Percentiles rank a stretch among this genome's conserved stretches.
These are phyloP conservation scores for Ephemerocybe angulata DNA, from an alignment of 768 basidiomycete species.

Conservation along the genomic window DNA sequence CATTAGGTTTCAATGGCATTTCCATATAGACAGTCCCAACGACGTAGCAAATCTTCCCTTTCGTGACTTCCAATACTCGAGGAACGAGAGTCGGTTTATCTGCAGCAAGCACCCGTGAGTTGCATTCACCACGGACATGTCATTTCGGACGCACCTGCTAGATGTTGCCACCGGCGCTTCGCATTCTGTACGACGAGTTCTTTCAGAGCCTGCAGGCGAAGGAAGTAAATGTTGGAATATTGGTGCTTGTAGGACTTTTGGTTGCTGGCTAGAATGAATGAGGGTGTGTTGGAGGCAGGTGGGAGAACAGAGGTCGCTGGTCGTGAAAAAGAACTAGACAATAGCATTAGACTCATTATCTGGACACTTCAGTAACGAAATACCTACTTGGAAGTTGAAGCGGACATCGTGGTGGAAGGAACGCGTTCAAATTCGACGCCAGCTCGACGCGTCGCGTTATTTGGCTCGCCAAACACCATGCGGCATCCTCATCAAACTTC, in stretches of 20 bases:
- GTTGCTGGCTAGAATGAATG: slow-evolving; percentile 39
- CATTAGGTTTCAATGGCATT: slow-evolving; percentile 97
- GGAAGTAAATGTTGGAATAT: slow-evolving; percentile 56
- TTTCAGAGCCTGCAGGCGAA: slow-evolving; percentile 41
- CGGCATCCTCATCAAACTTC: neutral
- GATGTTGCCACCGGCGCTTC: slow-evolving; percentile 34
- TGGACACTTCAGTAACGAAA: neutral
- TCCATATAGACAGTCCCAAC: slow-evolving; percentile 97
- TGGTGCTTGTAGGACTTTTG: slow-evolving; percentile 53
- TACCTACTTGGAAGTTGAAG: neutral
- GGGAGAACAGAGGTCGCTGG: slow-evolving; percentile 37
- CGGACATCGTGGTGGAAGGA: neutral
- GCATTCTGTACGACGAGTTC: slow-evolving; percentile 40
- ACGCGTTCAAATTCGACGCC: neutral
- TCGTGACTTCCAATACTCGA: slow-evolving; percentile 82
- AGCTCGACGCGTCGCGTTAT: slow-evolving; percentile 3
- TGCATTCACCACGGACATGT: neutral
- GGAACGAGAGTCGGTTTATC: slow-evolving; percentile 70
- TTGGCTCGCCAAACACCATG: neutral
- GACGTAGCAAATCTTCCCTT: slow-evolving; percentile 83
- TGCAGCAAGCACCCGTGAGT: slow-evolving; percentile 21
- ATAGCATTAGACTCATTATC: neutral
- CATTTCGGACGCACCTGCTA: slow-evolving; percentile 31
- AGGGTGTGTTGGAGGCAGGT: slow-evolving; percentile 33
- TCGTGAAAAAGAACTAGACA: slow-evolving; percentile 20